phyloP scores from a whole-genome alignment of 768 basidiomycete genomes.

The Sporobolomyces roseus region DNA sequence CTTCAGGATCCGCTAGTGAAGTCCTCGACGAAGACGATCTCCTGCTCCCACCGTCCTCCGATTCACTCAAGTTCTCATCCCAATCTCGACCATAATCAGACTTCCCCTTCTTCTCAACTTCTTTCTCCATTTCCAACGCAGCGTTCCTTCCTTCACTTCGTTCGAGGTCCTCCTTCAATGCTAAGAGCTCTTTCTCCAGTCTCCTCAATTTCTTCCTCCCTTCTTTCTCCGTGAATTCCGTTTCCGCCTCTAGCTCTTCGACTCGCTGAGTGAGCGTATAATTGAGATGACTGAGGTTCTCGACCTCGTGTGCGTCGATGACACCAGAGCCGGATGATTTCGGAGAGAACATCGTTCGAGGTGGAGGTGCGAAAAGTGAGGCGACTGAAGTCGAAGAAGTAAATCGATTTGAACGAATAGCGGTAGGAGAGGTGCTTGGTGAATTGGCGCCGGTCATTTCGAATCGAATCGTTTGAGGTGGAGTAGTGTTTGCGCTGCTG shows the following conservation, averaged over 20 bases:
- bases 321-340: background rate
- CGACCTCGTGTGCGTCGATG: slow-evolving; percentile 7
- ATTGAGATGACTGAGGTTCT: slow-evolving; percentile 28
- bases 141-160: slow-evolving; percentile 32
- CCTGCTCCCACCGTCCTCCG: too few species aligned
- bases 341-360: slow-evolving; percentile 12
- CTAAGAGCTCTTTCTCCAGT: slow-evolving; percentile 43
- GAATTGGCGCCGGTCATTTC: background rate
- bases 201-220: slow-evolving; percentile 39
- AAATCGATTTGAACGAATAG: slow-evolving; percentile 6
- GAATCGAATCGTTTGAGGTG: background rate
- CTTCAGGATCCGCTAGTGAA: background rate
- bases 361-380: slow-evolving; percentile 3
- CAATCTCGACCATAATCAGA: too few species aligned
- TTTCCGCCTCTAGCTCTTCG: slow-evolving; percentile 29
- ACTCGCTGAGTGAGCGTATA: slow-evolving; percentile 28
- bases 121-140: slow-evolving; percentile 13
- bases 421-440: slow-evolving; percentile 6
- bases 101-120: background rate
- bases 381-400: slow-evolving; percentile 8
- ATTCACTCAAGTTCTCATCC: too few species aligned
- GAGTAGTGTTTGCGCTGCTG: background rate
- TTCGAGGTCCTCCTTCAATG: slow-evolving; percentile 36
- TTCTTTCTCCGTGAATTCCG: slow-evolving; percentile 21
- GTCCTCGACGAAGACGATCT: too few species aligned